Conservation (phyloP, 2,329 filamentous ascomycete species). For the Cladophialophora carrionii region DNA sequence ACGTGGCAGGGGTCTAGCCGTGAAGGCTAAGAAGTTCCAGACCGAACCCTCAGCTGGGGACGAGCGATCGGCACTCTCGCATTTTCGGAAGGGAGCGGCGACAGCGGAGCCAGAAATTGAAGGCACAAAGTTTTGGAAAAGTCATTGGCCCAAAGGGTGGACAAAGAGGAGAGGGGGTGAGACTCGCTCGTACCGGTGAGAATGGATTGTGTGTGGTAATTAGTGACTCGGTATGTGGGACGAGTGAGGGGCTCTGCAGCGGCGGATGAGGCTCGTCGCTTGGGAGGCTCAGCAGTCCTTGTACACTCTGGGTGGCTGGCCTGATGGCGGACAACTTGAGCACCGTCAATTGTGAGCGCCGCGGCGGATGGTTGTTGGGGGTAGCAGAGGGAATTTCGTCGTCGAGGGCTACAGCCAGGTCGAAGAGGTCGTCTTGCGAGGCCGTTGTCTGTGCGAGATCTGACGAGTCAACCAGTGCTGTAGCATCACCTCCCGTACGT, state of each 20-base stretch:
- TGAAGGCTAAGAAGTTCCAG: constrained; percentile 9
- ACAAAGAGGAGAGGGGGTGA: constrained; percentile 5
- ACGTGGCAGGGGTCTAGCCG: background rate
- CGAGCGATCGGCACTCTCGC: background rate
- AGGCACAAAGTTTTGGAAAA: background rate
- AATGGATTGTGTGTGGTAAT: background rate
- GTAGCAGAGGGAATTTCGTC: background rate
- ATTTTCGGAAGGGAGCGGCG: constrained; percentile 1
- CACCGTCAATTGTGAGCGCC: background rate
- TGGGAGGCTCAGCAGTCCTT: background rate
- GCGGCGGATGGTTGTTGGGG: background rate
- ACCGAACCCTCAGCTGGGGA: constrained; percentile 8
- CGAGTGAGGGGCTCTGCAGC: constrained; percentile 9
- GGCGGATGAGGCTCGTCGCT: constrained; percentile 4
- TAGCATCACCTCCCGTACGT: background rate
- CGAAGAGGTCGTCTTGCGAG: constrained; percentile 4
- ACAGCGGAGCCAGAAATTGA: constrained; percentile 1
- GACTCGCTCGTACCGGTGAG: constrained; percentile 11
- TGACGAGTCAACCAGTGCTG: constrained; percentile 6
- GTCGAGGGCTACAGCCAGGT: background rate
- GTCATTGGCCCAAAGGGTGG: background rate
- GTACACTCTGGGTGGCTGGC: background rate
- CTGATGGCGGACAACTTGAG: background rate
- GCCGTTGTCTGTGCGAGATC: background rate
- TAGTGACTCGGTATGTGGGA: background rate